Evolutionary conservation across 73 alveolate genomes (phyloP).

Genomic region (Diophrys sp.): DNA sequence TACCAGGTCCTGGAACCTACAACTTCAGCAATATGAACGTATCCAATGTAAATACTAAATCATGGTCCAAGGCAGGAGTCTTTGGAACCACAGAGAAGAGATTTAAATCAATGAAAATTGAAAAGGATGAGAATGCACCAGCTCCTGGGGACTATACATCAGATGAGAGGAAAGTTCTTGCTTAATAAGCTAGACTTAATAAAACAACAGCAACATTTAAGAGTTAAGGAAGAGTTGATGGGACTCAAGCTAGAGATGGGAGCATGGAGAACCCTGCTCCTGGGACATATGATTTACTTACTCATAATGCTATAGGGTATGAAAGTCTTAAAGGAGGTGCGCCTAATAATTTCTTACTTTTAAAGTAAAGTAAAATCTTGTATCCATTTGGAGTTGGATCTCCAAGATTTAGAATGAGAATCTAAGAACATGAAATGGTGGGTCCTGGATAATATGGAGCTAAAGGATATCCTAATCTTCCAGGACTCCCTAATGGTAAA

Average conservation of each 20-base stretch:
- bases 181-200: neutral
- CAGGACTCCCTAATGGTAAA: neutral
- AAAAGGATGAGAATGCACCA: neutral
- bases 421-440: neutral
- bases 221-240: neutral
- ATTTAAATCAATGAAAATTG: slow-evolving; percentile 6
- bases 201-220: neutral
- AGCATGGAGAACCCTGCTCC: neutral
- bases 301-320: neutral
- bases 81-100: slow-evolving; percentile 70
- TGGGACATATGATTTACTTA: neutral
- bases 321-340: neutral
- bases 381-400: neutral
- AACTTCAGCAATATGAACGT: slow-evolving; percentile 10
- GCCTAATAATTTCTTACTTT: neutral
- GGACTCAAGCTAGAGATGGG: neutral
- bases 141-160: neutral
- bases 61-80: slow-evolving; percentile 67
- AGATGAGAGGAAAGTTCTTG: neutral
- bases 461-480: neutral
- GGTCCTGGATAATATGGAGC: neutral
- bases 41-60: slow-evolving; percentile 37
- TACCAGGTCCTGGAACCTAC: slow-evolving; percentile 74
- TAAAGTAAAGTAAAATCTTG: neutral
- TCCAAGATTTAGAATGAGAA: neutral